Base-by-base conservation (phyloP, 805 yeast species). In the Wickerhamiella australiensis region DNA sequence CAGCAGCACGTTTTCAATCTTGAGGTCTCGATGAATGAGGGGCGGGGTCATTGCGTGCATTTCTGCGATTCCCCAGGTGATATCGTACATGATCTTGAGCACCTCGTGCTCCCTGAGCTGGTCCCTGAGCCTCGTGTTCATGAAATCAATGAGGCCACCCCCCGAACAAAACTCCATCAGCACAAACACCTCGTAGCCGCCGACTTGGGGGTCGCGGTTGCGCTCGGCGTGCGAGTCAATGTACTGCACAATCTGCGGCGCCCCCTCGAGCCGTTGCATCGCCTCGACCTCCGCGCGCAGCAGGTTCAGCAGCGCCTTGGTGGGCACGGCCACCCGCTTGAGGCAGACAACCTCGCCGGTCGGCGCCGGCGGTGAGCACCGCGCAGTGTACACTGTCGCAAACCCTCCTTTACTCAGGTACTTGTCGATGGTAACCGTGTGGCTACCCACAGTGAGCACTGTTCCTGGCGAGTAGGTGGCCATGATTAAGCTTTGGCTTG, bases 251-350 rank as follows among this genome's bases (percentile, higher is more conserved):
- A 92, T 79, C 61, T 81, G 80, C 42, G 75, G 74, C 55, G 83
- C 76, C 7, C 94, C 95, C 53, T 80, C 71, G 29, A 92, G 70
- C 23, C 95, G 72, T 65, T 85, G 84, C 97, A 92, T 90, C 11
- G 96, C 94, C 62, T 92, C 97, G 13, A 92, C 98, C 64, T 92
- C 99, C 36, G 94, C 95, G 54, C 97, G 71, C 46, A 92, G 70
- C 21, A 81, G 75, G 58, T 84, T 85, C 62, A 92, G 72, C 47
- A 82, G 83, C 59, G 79, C 76, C 65, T 92, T 92, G 62, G 82
- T 86, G 3, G 96, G 96, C 2, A 92, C 98, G 27, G 81, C 81
- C n/a, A 92, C 97, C 54, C 98, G 75, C 65, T 92, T 92, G 59
- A 92, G 71, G 63, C 97, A 92, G 4, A 90, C 96, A 8, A 62